Evolutionary conservation across 257 asterid genomes (phyloP), one percentile per base, ranked within the genome.

Genomic region (Capsicum baccatum): DNA sequence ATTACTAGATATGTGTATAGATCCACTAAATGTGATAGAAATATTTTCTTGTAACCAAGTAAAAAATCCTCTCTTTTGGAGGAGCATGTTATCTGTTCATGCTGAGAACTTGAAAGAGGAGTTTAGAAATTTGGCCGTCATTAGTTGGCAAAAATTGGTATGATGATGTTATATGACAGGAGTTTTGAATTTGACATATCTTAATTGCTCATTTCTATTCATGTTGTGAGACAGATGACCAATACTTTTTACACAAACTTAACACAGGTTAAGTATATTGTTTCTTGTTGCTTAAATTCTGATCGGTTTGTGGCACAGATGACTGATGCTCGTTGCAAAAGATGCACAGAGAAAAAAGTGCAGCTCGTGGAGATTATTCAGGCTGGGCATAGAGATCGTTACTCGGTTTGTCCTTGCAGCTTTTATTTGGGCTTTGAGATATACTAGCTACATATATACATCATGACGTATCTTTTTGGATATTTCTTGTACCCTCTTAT

Each of bases 281-380:
- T 35, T 58, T 67, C 52, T n/a, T 83, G 66, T 58, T 12, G 42
- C 79, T 13, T 79, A 82, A 73, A 26, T 21, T 85, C 63, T 79
- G 48, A 47, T 54, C 42, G 80, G 52, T 39, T 86, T 84, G 63
- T 80, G 83, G 57, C 15, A 47, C 93, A 92, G 99, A 96, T 94
- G 99, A 93, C 95, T 9, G 94, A 92, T 91, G 98, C 97, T 85
- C 95, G 92, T 48, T 96, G 99, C 90, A 87, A 82, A 79, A 91
- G 92, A 87, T 96, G 99, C 89, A 68, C 58, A 11, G 93, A 89
- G 91, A 94, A 90, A 84, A 87, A 89, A 88, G 99, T 92, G 74
- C 94, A 92, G 37, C 84, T 96, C 86, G 83, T 69, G n/a, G 94
- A 92, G 26, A 90, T 94, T 52, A 89, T 96, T 84, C 97, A 93